Evolutionary conservation across 1,284 basidiomycete genomes (phyloP).

Genomic region (Trametes polyzona): DNA sequence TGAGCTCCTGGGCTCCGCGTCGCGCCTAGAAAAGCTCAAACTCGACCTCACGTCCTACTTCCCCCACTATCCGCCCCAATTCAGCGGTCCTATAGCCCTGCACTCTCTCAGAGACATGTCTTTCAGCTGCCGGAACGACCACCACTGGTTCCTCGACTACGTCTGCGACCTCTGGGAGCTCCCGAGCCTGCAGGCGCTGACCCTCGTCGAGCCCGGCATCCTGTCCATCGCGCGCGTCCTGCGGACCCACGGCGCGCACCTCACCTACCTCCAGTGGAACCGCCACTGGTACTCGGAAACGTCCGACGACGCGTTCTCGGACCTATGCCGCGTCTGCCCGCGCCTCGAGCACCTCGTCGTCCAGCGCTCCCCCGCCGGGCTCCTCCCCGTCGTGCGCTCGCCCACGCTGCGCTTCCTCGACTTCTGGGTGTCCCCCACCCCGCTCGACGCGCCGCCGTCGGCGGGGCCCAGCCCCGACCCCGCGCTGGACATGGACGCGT

Average conservation of each 20-base stretch:
- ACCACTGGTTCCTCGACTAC: background rate
- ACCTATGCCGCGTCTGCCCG: background rate
- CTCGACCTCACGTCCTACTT: background rate
- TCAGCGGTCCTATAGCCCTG: no score
- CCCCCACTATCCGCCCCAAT: no score
- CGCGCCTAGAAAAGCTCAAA: background rate
- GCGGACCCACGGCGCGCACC: background rate
- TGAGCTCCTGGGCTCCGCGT: background rate
- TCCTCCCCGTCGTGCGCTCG: background rate
- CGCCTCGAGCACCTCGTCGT: slow-evolving; percentile 11
- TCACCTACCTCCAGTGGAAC: slow-evolving; percentile 11
- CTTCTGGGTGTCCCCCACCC: background rate
- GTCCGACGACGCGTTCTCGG: background rate
- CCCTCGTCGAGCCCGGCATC: background rate
- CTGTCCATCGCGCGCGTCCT: background rate
- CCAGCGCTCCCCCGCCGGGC: background rate
- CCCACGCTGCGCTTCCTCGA: slow-evolving; percentile 8
- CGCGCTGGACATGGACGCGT: no score
- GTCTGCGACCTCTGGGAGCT: background rate
- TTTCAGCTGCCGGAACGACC: background rate
- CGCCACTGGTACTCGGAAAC: background rate
- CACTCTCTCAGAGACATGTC: background rate
- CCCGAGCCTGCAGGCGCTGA: slow-evolving; percentile 1
- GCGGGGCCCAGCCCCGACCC: no score
- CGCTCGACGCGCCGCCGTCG: no score